Percentiles rank a stretch among this genome's conserved stretches.
Evolutionary conservation across 257 asterid genomes (phyloP).

Genomic region (Solanum microdontum): DNA sequence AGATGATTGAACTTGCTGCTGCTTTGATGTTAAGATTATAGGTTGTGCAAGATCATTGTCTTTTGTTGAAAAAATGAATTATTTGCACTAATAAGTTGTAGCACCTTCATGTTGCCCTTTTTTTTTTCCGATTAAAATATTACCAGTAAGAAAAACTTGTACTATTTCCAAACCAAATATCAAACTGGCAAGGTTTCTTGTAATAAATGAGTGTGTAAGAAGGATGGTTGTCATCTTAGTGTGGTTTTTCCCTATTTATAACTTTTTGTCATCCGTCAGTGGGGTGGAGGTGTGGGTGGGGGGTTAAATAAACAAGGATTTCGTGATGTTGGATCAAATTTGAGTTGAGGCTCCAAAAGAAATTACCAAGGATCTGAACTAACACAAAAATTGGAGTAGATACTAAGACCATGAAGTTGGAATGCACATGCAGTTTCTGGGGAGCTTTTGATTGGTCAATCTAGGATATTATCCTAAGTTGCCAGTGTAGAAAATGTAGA

Average conservation of each 20-base stretch:
- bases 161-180: not conserved
- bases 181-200: not conserved
- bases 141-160: not conserved
- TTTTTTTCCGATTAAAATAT: not conserved
- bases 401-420: not conserved
- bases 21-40: not conserved
- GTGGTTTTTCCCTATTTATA: not conserved
- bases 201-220: not conserved
- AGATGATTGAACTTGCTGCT: not conserved
- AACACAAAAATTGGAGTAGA: not conserved
- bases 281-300: too few species aligned
- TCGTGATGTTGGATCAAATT: not conserved
- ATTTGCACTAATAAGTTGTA: not conserved
- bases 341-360: not conserved
- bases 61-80: not conserved
- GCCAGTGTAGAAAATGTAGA: not conserved
- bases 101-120: not conserved
- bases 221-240: not conserved
- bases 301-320: too few species aligned
- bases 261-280: too few species aligned
- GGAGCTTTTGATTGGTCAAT: not conserved
- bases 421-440: not conserved
- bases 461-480: not conserved
- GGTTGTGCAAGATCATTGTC: not conserved
- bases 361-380: not conserved